Evolutionary conservation across 176 grass and related monocot genomes (phyloP).

Genomic region (Areca catechu): DNA sequence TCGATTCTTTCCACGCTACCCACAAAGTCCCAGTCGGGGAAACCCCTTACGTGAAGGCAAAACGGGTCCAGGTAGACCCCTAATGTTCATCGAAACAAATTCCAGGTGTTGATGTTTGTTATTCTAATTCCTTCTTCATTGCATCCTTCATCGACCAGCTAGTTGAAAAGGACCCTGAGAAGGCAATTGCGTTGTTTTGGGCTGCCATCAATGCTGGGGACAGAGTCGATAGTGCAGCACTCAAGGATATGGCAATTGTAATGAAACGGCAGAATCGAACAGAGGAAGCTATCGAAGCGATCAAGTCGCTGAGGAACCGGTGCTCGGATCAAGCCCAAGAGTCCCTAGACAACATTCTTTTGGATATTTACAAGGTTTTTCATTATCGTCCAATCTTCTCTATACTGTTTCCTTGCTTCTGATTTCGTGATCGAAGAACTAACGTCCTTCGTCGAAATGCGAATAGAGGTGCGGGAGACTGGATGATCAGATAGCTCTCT

Average conservation of each 20-base stretch:
- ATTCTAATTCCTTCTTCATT: neutral
- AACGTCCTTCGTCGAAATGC: too few relatives aligned
- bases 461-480: neutral
- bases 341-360: conserved; percentile 92
- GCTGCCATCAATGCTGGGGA: conserved; percentile 80
- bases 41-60: conserved; percentile 78
- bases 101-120: neutral
- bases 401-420: too few relatives aligned
- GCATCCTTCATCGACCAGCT: conserved; percentile 25
- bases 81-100: neutral
- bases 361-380: conserved; percentile 87
- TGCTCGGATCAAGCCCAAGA: conserved; percentile 94
- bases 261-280: conserved; percentile 99
- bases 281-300: conserved; percentile 97
- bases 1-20: conserved; percentile 65
- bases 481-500: conserved; percentile 9
- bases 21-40: conserved; percentile 95
- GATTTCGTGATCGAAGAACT: too few relatives aligned
- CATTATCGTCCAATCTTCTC: too few relatives aligned
- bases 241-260: conserved; percentile 99
- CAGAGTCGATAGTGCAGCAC: conserved; percentile 88
- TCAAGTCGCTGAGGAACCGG: conserved; percentile 80
- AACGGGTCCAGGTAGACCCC: conserved; percentile 66
- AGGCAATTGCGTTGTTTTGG: conserved; percentile 91
- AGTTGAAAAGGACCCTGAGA: conserved; percentile 92